A percentile compares a stretch with the other conserved stretches of the same genome.
These are phyloP conservation scores for Cenchrus purpureus DNA, from an alignment of 176 grass and related monocot genomes.

Conservation along the genomic window DNA sequence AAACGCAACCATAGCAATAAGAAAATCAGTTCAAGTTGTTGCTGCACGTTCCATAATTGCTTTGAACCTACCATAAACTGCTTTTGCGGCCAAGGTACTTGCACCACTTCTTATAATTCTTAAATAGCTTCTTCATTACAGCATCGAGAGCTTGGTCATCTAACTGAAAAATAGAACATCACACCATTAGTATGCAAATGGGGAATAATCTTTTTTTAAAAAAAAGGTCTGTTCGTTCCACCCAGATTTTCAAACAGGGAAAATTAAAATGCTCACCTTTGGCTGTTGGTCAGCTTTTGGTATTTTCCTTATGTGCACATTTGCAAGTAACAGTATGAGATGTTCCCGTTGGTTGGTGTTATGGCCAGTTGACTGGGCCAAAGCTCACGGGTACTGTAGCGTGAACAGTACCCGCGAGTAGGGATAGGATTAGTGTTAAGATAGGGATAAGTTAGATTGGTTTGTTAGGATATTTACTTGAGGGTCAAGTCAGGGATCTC, in stretches of 20 bases:
- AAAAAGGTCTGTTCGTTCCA: not conserved
- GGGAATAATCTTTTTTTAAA: not conserved
- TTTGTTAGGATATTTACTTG: no score
- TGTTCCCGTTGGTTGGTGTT: slow-evolving; percentile 91
- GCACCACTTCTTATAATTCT: slow-evolving; percentile 97
- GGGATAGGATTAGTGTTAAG: no score
- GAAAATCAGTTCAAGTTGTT: not conserved
- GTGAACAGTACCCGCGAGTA: no score
- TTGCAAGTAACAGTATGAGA: slow-evolving; percentile 89
- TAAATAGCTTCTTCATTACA: slow-evolving; percentile 90
- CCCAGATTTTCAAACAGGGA: not conserved
- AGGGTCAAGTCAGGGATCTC: no score
- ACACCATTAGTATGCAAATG: not conserved
- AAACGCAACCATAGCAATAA: slow-evolving; percentile 2
- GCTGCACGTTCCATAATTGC: not conserved
- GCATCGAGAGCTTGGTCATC: slow-evolving; percentile 70
- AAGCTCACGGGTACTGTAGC: no score
- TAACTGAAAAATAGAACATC: slow-evolving; percentile 52
- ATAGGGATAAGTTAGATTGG: no score
- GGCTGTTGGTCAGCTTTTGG: slow-evolving; percentile 77
- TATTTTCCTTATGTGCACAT: slow-evolving; percentile 82
- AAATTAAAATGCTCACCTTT: slow-evolving; percentile 57
- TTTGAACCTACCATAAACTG: slow-evolving; percentile 76
- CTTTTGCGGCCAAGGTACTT: slow-evolving; percentile 83
- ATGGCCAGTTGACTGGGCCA: no score